These are phyloP conservation scores for Cymbopogon flexuosus DNA, from an alignment of 202 grass and related monocot species.

Conservation along the genomic window DNA sequence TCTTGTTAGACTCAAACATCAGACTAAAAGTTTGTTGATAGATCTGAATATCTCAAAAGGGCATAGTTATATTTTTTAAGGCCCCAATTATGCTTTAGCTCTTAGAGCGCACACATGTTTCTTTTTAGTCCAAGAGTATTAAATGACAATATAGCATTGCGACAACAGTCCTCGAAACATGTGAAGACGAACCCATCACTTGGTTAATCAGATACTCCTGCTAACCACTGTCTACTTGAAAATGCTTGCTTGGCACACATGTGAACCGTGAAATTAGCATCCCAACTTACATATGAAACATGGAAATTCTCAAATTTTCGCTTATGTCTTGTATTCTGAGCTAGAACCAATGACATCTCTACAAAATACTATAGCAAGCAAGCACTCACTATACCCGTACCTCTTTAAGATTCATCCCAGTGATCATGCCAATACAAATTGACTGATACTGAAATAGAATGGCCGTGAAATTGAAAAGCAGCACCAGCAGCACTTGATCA, in stretches of 20 bases:
- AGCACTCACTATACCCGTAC: conserved; percentile 19
- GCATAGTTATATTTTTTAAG: not conserved
- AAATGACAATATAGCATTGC: not conserved
- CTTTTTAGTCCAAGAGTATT: not conserved
- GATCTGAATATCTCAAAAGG: not conserved
- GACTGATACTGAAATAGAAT: conserved; percentile 72
- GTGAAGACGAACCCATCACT: not conserved
- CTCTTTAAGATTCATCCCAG: conserved; percentile 74
- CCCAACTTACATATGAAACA: not conserved
- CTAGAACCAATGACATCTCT: not conserved
- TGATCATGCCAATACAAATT: conserved; percentile 53
- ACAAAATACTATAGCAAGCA: not conserved
- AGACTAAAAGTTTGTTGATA: not conserved
- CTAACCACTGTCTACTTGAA: not conserved
- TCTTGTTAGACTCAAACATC: not conserved
- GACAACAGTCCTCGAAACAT: not conserved
- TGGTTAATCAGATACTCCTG: not conserved
- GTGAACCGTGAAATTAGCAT: not conserved
- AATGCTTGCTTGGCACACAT: not conserved
- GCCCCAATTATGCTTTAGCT: not conserved
- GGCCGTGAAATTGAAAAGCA: conserved; percentile 76
- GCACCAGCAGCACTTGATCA: conserved; percentile 59
- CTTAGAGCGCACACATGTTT: not conserved
- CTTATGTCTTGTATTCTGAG: not conserved
- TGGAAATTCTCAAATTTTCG: not conserved